Conservation (phyloP, 257 asterid genomes). For the Dorcoceras hygrometricum region DNA sequence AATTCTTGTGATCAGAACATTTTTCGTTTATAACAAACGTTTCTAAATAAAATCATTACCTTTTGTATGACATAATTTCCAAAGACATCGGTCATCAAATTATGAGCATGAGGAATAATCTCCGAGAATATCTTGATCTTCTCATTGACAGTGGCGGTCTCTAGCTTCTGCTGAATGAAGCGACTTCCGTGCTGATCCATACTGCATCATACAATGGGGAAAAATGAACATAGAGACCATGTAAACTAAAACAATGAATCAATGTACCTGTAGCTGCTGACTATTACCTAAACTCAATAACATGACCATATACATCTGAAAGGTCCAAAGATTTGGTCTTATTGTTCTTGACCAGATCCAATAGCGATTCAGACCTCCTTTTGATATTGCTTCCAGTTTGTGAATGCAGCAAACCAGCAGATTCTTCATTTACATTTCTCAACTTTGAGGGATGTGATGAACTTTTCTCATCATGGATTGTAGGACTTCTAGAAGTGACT, state of each 20-base stretch:
- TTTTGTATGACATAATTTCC: slow-evolving; percentile 94
- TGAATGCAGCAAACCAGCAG: slow-evolving; percentile 34
- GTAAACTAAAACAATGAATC: slow-evolving; percentile 8
- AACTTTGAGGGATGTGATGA: slow-evolving; percentile 28
- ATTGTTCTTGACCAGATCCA: slow-evolving; percentile 66
- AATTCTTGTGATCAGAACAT: slow-evolving; percentile 13
- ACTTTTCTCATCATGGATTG: slow-evolving; percentile 44
- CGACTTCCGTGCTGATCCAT: slow-evolving; percentile 92
- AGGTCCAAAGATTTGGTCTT: slow-evolving; percentile 67
- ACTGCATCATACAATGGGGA: slow-evolving; percentile 37
- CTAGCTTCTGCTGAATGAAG: slow-evolving; percentile 91
- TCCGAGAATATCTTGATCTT: slow-evolving; percentile 62
- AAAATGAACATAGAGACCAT: slow-evolving; percentile 1
- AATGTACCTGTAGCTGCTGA: slow-evolving; percentile 12
- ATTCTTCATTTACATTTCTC: slow-evolving; percentile 41
- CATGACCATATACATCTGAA: slow-evolving; percentile 56
- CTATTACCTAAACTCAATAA: slow-evolving; percentile 73
- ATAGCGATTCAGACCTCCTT: slow-evolving; percentile 43
- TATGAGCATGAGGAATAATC: slow-evolving; percentile 68
- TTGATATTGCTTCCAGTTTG: slow-evolving; percentile 38
- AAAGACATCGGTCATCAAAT: slow-evolving; percentile 75
- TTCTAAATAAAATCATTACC: slow-evolving; percentile 36
- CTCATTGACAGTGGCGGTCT: slow-evolving; percentile 65
- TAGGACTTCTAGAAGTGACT: slow-evolving; percentile 33
- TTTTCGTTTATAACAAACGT: background rate